Evolutionary conservation across 495 filamentous ascomycete species (phyloP), one percentile per base, ranked within the genome.

Genomic region (Aspergillus taichungensis): DNA sequence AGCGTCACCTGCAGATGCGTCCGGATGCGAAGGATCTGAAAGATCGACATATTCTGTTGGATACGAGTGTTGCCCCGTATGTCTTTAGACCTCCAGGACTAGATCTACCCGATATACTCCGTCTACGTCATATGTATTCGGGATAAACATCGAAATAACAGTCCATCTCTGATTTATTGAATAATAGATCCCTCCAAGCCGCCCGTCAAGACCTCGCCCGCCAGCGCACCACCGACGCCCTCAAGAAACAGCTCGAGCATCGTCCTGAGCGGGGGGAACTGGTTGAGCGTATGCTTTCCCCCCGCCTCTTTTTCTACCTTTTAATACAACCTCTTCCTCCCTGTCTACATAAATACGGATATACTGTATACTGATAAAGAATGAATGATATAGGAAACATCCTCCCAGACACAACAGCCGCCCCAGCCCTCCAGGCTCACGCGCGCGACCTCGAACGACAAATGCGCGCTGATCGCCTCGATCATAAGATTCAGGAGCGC

Each of bases 1-100:
- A 92, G 66, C 87, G 85, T 54, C 85, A 90, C 55, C 76, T 94
- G 46, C 78, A 83, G 57, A 78, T 77, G 45, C 84, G 88, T 32
- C 88, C 88, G 8, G 85, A 89, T 13, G 72, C 78, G 34, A 71
- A 88, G 56, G 88, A 95, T 47, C 79, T 95, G 41, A 87, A 84
- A 64, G 74, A 85, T 47, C 64, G 78, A 40, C 78, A 88, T 53
- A 88, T 88, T 51, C 62, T 88, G 35, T 68, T 84, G n/a, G 76
- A 86, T 51, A 85, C 78, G 11, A 81, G 72, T 52, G 76, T 81
- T 44, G 83, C 83, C 6, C 84, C 84, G 78, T 86, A 64, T 31
- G 73, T 61, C 12, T 10, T 47, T n/a, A n/a, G n/a, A n/a, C n/a
- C n/a, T n/a, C n/a, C n/a, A n/a, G n/a, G n/a, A n/a, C n/a, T n/a